A percentile compares a stretch with the other conserved stretches of the same genome.
These are phyloP conservation scores for Chaetomium cochliodes DNA, from an alignment of 495 filamentous ascomycete species.

Conservation along the genomic window DNA sequence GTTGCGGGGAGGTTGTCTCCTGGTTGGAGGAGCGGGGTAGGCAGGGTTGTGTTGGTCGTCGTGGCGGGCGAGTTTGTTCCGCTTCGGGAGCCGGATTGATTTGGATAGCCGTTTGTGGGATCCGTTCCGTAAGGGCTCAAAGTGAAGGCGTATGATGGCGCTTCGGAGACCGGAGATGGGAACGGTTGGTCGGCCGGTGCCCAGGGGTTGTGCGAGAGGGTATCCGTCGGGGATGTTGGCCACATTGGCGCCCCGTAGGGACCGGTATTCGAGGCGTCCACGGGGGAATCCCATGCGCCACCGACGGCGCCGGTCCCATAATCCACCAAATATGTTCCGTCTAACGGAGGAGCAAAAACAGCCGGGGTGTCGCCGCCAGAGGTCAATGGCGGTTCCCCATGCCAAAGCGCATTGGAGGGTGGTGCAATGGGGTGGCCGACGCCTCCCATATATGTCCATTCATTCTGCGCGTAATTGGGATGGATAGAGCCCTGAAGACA, in stretches of 20 bases:
- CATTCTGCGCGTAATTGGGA: neutral
- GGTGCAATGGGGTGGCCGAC: neutral
- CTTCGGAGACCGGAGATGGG: conserved; percentile 21
- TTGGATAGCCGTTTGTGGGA: neutral
- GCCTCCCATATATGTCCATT: neutral
- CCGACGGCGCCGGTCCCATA: neutral
- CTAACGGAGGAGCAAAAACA: neutral
- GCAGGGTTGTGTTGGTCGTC: neutral
- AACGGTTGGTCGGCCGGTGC: conserved; percentile 3
- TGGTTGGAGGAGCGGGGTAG: neutral
- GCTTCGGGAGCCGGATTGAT: neutral
- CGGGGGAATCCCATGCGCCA: neutral
- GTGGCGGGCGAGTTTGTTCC: neutral
- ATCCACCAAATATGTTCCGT: neutral
- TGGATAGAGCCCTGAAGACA: neutral
- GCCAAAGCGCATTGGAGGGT: conserved; percentile 2
- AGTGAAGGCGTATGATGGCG: conserved; percentile 1
- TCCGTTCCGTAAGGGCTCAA: neutral
- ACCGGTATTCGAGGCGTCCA: neutral
- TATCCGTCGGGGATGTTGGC: neutral
- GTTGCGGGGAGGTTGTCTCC: neutral
- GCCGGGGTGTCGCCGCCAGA: neutral
- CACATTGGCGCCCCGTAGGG: neutral
- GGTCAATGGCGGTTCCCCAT: neutral
- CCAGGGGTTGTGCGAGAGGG: conserved; percentile 5